Base-by-base conservation (phyloP, 192 early-diverging fungal genomes). In the Gaertneriomyces semiglobifer region DNA sequence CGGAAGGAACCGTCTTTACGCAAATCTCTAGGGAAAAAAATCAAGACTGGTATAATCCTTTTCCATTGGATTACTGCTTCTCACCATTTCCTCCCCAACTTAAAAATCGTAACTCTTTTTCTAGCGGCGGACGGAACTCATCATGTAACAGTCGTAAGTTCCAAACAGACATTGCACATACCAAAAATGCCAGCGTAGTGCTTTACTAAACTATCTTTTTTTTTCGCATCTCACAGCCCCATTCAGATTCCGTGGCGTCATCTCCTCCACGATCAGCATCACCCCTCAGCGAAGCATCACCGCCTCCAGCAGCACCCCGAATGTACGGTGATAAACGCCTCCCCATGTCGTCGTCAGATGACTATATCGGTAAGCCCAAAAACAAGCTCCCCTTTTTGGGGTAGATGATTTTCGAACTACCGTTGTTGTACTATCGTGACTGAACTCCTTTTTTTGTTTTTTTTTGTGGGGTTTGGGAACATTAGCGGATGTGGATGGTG, bases 1-100 rank as follows among this genome's bases (percentile, higher is more conserved):
- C 45, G 65, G 18, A 53, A 67, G 44, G 53, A 65, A 25, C 59
- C 70, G 39, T 63, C 70, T 16, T 52, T 65, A 14, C 33, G 70
- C 10, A 65, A 71, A 12, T 12, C 54, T 38, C 14, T 62, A 12
- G 38, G 14, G 4, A 71, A 71, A 52, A 71, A 64, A 45, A 54
- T 70, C 51, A 53, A 57, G 18, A 44, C 42, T 9, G 51, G 60
- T 64, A 65, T 61, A 19, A 2, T 43, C 6, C 47, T 46, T 45
- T 62, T 48, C 18, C 60, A n/a, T n/a, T n/a, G n/a, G n/a, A n/a
- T n/a, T 6, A 60, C 12, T 60, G 45, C 4, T 44, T 46, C 19
- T 47, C 42, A 50, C 11, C 11, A n/a, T 12, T 18, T 8, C 47
- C n/a, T 48, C 48, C 18, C 18, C 11, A 50, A 50, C 12, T 2